These are phyloP conservation scores for Diplocarpon mali DNA, from an alignment of 2,329 filamentous ascomycete genomes.

Conservation along the genomic window DNA sequence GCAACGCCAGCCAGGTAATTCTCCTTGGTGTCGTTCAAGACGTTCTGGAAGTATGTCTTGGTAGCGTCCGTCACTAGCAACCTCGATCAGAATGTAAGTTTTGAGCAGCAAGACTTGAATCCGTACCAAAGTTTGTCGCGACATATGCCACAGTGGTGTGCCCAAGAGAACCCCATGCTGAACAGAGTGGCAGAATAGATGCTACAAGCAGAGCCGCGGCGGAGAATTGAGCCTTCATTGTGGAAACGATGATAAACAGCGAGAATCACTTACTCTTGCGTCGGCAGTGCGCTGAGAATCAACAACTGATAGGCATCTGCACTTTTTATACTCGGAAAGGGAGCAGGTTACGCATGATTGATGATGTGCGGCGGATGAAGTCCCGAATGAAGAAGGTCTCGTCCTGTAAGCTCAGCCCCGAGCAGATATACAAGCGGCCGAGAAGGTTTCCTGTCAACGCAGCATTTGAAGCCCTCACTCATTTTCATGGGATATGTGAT, in stretches of 20 bases:
- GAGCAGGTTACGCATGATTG: too few relatives aligned
- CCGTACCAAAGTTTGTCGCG: slow-evolving; percentile 40
- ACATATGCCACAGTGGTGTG: slow-evolving; percentile 56
- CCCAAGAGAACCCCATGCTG: slow-evolving; percentile 36
- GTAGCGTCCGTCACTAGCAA: slow-evolving; percentile 40
- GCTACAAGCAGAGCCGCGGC: slow-evolving; percentile 10
- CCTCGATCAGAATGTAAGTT: too few relatives aligned
- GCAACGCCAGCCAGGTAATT: slow-evolving; percentile 53
- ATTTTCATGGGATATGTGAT: not conserved
- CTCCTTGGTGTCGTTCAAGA: slow-evolving; percentile 42
- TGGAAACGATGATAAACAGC: not conserved
- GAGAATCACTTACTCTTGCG: not conserved
- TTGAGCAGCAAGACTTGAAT: not conserved
- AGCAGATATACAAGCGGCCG: not conserved
- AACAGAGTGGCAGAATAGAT: slow-evolving; percentile 9
- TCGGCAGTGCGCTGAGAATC: not conserved
- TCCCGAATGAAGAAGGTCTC: not conserved
- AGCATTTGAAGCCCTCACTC: not conserved
- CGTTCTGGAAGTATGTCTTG: slow-evolving; percentile 43
- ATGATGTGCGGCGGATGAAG: not conserved
- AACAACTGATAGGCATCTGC: not conserved
- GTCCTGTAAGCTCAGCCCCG: not conserved
- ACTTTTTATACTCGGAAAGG: not conserved
- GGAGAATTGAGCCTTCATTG: slow-evolving; percentile 11
- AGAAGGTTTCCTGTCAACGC: not conserved